These are phyloP conservation scores for Amanita molliuscula DNA, from an alignment of 768 basidiomycete genomes.

Conservation along the genomic window DNA sequence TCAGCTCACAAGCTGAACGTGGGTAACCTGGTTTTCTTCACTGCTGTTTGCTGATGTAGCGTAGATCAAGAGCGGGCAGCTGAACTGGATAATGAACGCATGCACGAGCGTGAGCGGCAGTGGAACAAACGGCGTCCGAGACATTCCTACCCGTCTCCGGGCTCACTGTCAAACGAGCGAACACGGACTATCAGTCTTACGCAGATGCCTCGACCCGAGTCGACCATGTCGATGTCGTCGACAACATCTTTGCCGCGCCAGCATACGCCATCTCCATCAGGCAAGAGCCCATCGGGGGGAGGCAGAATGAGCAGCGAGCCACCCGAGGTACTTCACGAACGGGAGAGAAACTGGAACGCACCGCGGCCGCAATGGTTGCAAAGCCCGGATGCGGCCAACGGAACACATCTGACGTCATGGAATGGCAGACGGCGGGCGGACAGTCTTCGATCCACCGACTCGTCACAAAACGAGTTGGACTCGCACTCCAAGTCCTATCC, in stretches of 20 bases:
- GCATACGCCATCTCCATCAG: conserved; percentile 22
- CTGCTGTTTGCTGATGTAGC: not conserved
- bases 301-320: conserved; percentile 21
- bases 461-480: not conserved
- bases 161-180: conserved; percentile 16
- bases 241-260: conserved; percentile 16
- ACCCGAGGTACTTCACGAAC: conserved; percentile 23
- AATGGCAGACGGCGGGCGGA: conserved; percentile 2
- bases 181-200: conserved; percentile 2
- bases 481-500: not conserved
- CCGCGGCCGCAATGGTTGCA: conserved; percentile 45
- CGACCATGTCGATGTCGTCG: conserved; percentile 9
- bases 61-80: conserved; percentile 35
- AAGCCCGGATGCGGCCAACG: conserved; percentile 5
- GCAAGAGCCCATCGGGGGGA: conserved; percentile 26
- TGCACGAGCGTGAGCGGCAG: conserved; percentile 38
- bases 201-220: conserved; percentile 1
- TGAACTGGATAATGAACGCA: conserved; percentile 33
- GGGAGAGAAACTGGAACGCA: conserved; percentile 65
- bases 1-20: conserved; percentile 45
- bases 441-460: conserved; percentile 1
- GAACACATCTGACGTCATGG: conserved; percentile 1
- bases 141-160: conserved; percentile 31
- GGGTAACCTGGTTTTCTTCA: conserved; percentile 14
- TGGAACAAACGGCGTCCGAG: conserved; percentile 40